These are phyloP conservation scores for Phallus indusiatus DNA, from an alignment of 768 basidiomycete species.

Conservation along the genomic window DNA sequence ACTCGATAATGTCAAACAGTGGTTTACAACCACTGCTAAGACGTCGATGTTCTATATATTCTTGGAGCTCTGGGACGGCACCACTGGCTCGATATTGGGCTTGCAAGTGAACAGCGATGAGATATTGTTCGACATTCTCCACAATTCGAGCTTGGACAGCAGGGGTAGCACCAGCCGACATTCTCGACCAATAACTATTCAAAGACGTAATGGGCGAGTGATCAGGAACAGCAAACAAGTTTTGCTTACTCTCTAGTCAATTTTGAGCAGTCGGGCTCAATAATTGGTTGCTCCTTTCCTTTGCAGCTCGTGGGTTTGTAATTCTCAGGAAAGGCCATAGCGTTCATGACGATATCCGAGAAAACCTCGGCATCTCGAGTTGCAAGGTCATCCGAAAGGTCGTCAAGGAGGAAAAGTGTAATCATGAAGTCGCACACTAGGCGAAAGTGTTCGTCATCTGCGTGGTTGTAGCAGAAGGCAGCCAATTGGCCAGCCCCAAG, in stretches of 20 bases:
- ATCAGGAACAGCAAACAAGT: neutral
- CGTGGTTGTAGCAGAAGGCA: slow-evolving; percentile 52
- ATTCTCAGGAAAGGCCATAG: slow-evolving; percentile 19
- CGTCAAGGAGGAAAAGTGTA: slow-evolving; percentile 34
- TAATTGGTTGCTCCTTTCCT: slow-evolving; percentile 18
- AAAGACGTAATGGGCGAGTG: neutral
- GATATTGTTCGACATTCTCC: slow-evolving; percentile 21
- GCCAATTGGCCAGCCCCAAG: slow-evolving; percentile 60
- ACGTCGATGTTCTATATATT: slow-evolving; percentile 7
- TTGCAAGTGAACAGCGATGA: slow-evolving; percentile 24
- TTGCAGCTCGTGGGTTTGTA: slow-evolving; percentile 15
- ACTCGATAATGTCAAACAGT: slow-evolving; percentile 45
- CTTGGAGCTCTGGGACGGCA: slow-evolving; percentile 6
- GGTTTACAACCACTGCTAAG: slow-evolving; percentile 46
- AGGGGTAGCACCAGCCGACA: slow-evolving; percentile 28
- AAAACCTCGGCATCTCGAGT: slow-evolving; percentile 14
- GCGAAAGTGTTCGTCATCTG: slow-evolving; percentile 45
- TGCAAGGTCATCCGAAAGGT: slow-evolving; percentile 7
- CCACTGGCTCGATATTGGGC: slow-evolving; percentile 20
- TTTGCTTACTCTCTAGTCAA: slow-evolving; percentile 25
- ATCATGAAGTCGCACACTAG: slow-evolving; percentile 62
- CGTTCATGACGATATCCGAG: slow-evolving; percentile 22
- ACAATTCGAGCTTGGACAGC: slow-evolving; percentile 27
- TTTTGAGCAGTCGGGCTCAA: slow-evolving; percentile 19
- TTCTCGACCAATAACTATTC: slow-evolving; percentile 29